These are phyloP conservation scores for Leishmania tarentolae DNA, from an alignment of 208 protist species.

Conservation along the genomic window DNA sequence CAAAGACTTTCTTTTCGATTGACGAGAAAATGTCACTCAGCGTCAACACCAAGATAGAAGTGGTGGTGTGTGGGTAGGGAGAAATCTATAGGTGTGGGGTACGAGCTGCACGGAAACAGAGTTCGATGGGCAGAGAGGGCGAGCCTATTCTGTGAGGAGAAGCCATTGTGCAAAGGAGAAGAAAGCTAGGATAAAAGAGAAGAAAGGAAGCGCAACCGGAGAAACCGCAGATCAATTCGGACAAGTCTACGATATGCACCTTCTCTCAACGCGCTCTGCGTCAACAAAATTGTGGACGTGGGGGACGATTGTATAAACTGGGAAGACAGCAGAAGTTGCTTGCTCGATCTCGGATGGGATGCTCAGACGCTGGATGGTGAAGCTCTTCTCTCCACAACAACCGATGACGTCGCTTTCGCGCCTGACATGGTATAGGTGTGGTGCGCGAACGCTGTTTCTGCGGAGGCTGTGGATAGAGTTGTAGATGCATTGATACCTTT, in stretches of 20 bases:
- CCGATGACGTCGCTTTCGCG: not conserved
- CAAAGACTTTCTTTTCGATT: constrained; percentile 27
- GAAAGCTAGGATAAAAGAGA: not conserved
- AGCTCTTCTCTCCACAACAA: not conserved
- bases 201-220: not conserved
- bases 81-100: not conserved
- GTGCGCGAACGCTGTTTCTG: not conserved
- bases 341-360: not conserved
- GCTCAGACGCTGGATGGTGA: not conserved
- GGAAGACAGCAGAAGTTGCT: not conserved
- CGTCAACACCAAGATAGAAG: constrained; percentile 42
- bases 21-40: constrained; percentile 46
- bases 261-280: not conserved
- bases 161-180: not conserved
- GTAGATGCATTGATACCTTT: not conserved
- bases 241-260: not conserved
- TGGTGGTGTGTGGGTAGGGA: not conserved
- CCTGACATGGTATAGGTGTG: not conserved
- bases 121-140: not conserved
- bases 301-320: not conserved
- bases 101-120: too few relatives aligned
- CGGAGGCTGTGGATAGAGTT: not conserved
- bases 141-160: not conserved
- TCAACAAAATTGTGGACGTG: not conserved
- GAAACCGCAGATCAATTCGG: not conserved